Evolutionary conservation across 139 green algal genomes (phyloP).

Genomic region (Coelastrella sp.): DNA sequence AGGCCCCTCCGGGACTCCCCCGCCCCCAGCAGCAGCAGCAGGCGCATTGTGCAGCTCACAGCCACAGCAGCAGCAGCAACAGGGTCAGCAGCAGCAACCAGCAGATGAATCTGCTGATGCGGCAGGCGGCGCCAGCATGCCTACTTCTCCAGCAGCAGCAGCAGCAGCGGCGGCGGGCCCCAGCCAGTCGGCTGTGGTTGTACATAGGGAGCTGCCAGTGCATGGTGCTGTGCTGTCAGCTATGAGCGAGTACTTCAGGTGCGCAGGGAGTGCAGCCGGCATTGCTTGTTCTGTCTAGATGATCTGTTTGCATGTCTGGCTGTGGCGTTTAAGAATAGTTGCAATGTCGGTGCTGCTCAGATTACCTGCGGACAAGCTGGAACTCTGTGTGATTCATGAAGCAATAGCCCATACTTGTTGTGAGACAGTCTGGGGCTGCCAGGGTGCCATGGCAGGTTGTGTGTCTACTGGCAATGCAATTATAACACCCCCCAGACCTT

Average conservation of each 20-base stretch:
- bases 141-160: constrained; percentile 4
- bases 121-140: neutral
- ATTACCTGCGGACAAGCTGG: too few species aligned
- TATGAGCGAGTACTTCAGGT: constrained; percentile 45
- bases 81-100: neutral
- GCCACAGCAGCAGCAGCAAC: constrained; percentile 17
- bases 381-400: too few species aligned
- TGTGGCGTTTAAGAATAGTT: too few species aligned
- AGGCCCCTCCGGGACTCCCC: neutral
- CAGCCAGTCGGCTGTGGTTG: neutral
- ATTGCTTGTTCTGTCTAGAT: too few species aligned
- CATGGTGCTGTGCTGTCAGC: constrained; percentile 43
- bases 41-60: neutral
- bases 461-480: too few species aligned
- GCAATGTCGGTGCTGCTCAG: too few species aligned
- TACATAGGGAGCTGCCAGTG: constrained; percentile 1
- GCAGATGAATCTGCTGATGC: neutral
- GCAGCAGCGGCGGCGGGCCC: constrained; percentile 37
- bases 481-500: too few species aligned
- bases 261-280: neutral
- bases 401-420: too few species aligned
- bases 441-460: too few species aligned
- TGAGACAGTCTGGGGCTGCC: too few species aligned
- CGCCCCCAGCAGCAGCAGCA: neutral
- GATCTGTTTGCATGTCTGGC: too few species aligned